These are phyloP conservation scores for Phytophthora sojae DNA, from an alignment of 352 stramenopile species.

Conservation along the genomic window DNA sequence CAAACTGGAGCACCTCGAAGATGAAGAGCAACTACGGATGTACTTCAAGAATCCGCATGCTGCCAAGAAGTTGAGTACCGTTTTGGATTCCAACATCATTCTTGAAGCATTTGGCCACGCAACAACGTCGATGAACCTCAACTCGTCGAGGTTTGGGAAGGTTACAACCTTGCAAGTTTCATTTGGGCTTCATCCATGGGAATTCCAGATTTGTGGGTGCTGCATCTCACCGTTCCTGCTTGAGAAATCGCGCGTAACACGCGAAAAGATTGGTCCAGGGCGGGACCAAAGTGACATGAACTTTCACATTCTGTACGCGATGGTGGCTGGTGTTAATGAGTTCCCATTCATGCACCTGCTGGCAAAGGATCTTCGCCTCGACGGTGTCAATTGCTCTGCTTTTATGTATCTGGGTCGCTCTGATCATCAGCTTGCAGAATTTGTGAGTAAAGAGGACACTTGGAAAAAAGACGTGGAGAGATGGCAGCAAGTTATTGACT, in stretches of 20 bases:
- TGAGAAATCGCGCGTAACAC: slow-evolving; percentile 73
- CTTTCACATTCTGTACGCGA: slow-evolving; percentile 81
- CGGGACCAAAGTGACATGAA: slow-evolving; percentile 45
- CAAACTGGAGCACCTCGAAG: slow-evolving; percentile 75
- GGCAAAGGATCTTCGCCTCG: slow-evolving; percentile 54
- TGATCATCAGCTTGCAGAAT: slow-evolving; percentile 43
- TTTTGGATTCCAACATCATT: slow-evolving; percentile 78
- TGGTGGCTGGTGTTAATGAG: slow-evolving; percentile 67
- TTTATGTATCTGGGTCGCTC: slow-evolving; percentile 64
- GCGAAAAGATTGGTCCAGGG: slow-evolving; percentile 5
- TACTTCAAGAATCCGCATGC: slow-evolving; percentile 79
- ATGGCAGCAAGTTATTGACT: slow-evolving; percentile 64
- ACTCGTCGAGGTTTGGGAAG: slow-evolving; percentile 83
- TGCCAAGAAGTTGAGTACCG: slow-evolving; percentile 62
- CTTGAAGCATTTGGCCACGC: slow-evolving; percentile 81
- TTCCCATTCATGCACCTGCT: slow-evolving; percentile 41
- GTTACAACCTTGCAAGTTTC: slow-evolving; percentile 57
- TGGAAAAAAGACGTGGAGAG: slow-evolving; percentile 71
- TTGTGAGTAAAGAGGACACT: slow-evolving; percentile 40
- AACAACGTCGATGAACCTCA: slow-evolving; percentile 68
- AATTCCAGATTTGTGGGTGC: slow-evolving; percentile 68
- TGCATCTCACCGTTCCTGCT: slow-evolving; percentile 69
- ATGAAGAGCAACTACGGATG: slow-evolving; percentile 83
- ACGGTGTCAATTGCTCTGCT: slow-evolving; percentile 36
- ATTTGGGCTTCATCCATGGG: slow-evolving; percentile 51